Base-by-base conservation (phyloP, 176 grass and related monocot species). In the Aegilops tauschii region DNA sequence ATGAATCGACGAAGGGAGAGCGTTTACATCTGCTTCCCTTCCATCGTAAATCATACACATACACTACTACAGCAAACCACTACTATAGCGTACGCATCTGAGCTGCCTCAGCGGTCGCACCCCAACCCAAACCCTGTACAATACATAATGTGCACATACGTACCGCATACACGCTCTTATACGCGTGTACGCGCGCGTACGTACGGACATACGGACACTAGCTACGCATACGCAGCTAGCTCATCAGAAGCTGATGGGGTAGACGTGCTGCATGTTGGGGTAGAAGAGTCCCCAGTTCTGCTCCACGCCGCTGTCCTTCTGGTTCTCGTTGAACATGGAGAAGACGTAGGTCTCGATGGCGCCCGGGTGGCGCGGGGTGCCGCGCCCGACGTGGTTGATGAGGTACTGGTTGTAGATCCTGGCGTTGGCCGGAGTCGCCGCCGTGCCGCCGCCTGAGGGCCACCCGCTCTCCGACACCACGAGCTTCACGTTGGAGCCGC, bases 271-370 rank as follows among this genome's bases (percentile, higher is more conserved):
- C 89, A 85, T 91, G 81, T 85, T 83, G 4, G 95, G 95, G 84
- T 97, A 94, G 85, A 97, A 97, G 70, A 97, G 86, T 2, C 95
- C 95, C 86, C 88, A 97, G 82, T 91, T 89, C 87, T 91, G 81
- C 80, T 93, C 89, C 4, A 91, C 84, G 12, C 86, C 84, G 45
- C 8, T 30, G 1, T 90, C 65, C 92, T 95, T 95, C 89, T 88
- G 78, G 85, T 97, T 86, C 87, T 97, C 92, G 62, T 97, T 88
- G 89, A 97, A 97, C 91, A 97, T 93, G 50, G 86, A 78, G 74
- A 91, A 97, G 50, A 97, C 9, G 78, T 91, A 95, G 0, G 92
- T 90, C 89, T 97, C 92, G 35, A 95, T 86, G 35, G 64, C 17
- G 28, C 90, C 93, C 0, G 90, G 78, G 71, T 81, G 93, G 8